Conservation (phyloP, 164 flowering plant genomes). For the Magnolia kwangsiensis region DNA sequence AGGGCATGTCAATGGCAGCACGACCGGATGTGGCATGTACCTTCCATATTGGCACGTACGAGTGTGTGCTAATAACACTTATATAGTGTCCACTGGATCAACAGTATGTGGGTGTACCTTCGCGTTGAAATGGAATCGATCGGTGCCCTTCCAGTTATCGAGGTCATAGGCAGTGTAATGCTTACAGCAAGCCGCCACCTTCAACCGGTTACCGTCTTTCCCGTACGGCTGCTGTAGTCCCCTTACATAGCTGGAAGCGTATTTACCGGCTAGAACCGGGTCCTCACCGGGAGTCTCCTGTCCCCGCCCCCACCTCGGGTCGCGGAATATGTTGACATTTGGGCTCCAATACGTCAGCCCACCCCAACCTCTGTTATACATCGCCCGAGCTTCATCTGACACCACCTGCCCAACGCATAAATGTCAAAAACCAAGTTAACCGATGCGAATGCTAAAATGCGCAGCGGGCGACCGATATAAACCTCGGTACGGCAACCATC, state of each 20-base stretch:
- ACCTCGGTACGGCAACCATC: too few species aligned
- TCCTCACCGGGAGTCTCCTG: constrained; percentile 99
- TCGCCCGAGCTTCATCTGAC: constrained; percentile 87
- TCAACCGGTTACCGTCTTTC: constrained; percentile 44
- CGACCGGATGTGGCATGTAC: too few species aligned
- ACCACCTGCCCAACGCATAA: constrained; percentile 54
- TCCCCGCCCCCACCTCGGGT: constrained; percentile 97
- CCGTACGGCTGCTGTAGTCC: constrained; percentile 66
- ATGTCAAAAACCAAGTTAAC: not conserved
- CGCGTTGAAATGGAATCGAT: constrained; percentile 89
- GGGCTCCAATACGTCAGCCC: constrained; percentile 97
- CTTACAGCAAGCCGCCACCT: constrained; percentile 92
- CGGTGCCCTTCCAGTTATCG: constrained; percentile 86
- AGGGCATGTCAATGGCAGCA: too few species aligned
- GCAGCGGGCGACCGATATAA: not conserved
- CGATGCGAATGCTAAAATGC: not conserved
- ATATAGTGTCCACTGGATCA: not conserved
- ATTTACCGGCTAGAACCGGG: constrained; percentile 60
- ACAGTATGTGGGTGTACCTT: constrained; percentile 32
- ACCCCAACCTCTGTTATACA: constrained; percentile 79
- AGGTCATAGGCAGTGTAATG: constrained; percentile 94
- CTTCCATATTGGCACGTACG: too few species aligned
- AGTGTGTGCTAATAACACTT: too few species aligned
- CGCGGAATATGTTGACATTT: constrained; percentile 78
- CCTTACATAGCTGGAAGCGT: constrained; percentile 69